Conservation (phyloP, 169 alveolate species). For the Cyclospora cayetanensis region DNA sequence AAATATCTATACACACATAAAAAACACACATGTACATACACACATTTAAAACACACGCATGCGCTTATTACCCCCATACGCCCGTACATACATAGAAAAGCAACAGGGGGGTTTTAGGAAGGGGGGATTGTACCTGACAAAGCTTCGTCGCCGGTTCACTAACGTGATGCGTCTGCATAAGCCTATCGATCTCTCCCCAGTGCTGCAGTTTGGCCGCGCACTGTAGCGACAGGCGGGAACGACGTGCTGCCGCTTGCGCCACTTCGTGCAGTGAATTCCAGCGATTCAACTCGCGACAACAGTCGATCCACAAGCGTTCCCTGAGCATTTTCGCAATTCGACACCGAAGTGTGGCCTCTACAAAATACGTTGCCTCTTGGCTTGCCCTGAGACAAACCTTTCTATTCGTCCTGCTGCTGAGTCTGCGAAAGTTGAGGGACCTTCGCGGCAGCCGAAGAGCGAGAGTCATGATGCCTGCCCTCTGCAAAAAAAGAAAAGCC, state of each 20-base stretch:
- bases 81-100: too few relatives aligned
- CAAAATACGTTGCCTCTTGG: neutral
- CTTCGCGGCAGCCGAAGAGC: too few relatives aligned
- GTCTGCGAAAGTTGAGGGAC: too few relatives aligned
- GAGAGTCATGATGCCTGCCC: too few relatives aligned
- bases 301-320: constrained; percentile 46
- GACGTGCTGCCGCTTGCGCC: constrained; percentile 67
- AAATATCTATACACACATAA: too few relatives aligned
- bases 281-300: constrained; percentile 72
- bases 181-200: constrained; percentile 75
- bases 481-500: neutral
- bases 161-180: constrained; percentile 52
- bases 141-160: constrained; percentile 55
- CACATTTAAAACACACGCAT: too few relatives aligned
- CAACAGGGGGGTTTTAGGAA: too few relatives aligned
- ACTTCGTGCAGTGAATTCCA: constrained; percentile 79
- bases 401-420: too few relatives aligned
- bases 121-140: constrained; percentile 68
- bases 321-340: too few relatives aligned
- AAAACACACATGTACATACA: too few relatives aligned
- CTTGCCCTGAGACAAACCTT: too few relatives aligned
- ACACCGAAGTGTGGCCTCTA: neutral
- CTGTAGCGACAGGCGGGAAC: constrained; percentile 75
- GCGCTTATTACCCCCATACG: too few relatives aligned
- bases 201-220: constrained; percentile 79